Evolutionary conservation across 1,139 yeast genomes (phyloP).

Genomic region (Maudiozyma humilis): DNA sequence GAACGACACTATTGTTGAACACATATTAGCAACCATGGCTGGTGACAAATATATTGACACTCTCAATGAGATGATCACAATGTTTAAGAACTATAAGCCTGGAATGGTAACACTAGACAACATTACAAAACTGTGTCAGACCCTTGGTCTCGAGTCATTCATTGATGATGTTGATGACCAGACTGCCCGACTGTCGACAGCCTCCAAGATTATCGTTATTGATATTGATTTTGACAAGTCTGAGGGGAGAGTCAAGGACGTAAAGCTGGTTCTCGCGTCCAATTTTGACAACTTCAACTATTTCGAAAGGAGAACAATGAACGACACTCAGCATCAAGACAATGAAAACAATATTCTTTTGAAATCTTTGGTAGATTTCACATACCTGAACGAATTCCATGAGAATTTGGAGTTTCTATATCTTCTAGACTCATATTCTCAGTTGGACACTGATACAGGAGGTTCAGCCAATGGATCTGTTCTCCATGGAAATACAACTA

Average conservation of each 20-base stretch:
- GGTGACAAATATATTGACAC: slow-evolving; percentile 23
- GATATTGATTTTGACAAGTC: slow-evolving; percentile 31
- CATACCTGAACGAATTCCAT: slow-evolving; percentile 28
- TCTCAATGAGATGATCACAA: slow-evolving; percentile 24
- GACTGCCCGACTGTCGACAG: slow-evolving; percentile 29
- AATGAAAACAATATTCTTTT: slow-evolving; percentile 23
- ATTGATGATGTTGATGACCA: slow-evolving; percentile 27
- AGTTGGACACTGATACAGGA: slow-evolving; percentile 21
- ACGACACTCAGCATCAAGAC: slow-evolving; percentile 7
- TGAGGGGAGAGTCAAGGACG: slow-evolving; percentile 26
- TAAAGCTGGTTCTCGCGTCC: slow-evolving; percentile 31
- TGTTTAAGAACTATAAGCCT: slow-evolving; percentile 30
- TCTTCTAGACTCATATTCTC: slow-evolving; percentile 28
- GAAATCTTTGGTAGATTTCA: slow-evolving; percentile 24
- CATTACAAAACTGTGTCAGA: slow-evolving; percentile 31
- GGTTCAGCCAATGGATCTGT: slow-evolving; percentile 6
- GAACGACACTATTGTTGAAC: no score
- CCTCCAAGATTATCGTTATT: slow-evolving; percentile 32
- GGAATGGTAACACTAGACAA: slow-evolving; percentile 30
- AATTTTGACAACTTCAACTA: slow-evolving; percentile 32
- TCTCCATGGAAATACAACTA: slow-evolving; percentile 1
- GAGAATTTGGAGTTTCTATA: slow-evolving; percentile 28
- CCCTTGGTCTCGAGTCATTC: slow-evolving; percentile 30
- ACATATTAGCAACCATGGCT: slow-evolving; percentile 15
- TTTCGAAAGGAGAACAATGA: slow-evolving; percentile 13